These are phyloP conservation scores for Citrus trifoliata DNA, from an alignment of 345 rosid genomes.

Conservation along the genomic window DNA sequence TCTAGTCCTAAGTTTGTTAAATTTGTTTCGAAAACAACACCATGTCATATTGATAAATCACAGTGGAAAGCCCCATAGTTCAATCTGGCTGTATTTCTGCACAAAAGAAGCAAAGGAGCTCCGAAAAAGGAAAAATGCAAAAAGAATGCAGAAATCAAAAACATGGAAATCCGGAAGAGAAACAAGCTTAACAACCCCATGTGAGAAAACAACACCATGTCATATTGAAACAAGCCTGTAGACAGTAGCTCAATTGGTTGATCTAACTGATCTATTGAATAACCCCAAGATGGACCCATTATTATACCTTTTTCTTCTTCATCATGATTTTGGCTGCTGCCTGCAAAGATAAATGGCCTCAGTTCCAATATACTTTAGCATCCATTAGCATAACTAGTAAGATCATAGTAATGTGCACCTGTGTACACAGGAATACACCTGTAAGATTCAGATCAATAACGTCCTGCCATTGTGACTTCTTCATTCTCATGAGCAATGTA, in stretches of 20 bases:
- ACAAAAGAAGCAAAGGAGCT: background rate
- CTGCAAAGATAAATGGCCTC: conserved; percentile 47
- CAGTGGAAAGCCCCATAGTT: background rate
- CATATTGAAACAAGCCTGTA: background rate
- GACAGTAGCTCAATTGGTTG: background rate
- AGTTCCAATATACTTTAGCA: conserved; percentile 19
- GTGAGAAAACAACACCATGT: no score
- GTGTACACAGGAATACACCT: conserved; percentile 91
- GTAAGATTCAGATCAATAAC: conserved; percentile 94
- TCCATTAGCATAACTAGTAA: conserved; percentile 7
- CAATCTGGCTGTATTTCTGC: background rate
- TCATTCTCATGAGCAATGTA: conserved; percentile 90
- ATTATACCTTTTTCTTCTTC: conserved; percentile 80
- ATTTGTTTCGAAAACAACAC: background rate
- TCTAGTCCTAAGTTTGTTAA: background rate
- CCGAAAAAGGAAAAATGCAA: conserved; percentile 1
- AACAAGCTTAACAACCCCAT: background rate
- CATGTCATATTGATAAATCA: background rate
- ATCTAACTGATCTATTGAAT: background rate
- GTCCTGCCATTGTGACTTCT: conserved; percentile 88
- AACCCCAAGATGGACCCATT: background rate
- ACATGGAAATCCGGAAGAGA: background rate
- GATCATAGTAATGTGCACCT: conserved; percentile 44
- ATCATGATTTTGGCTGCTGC: conserved; percentile 94
- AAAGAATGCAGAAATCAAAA: background rate